phyloP scores from a whole-genome alignment of 2,329 filamentous ascomycete species.

The Fusarium nisikadoi region DNA sequence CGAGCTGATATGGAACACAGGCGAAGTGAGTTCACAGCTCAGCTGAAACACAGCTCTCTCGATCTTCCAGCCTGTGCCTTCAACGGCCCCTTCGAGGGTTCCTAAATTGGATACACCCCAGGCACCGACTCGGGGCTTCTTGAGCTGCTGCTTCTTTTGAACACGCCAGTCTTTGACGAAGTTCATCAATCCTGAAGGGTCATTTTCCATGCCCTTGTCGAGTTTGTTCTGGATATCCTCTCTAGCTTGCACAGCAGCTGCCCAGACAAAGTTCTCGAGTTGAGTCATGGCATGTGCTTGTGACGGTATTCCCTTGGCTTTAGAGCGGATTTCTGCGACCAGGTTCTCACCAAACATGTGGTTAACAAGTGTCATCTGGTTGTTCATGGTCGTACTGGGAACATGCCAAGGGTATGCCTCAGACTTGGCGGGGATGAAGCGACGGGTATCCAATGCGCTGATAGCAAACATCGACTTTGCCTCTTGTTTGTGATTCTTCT shows the following conservation, averaged over 20 bases:
- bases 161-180: conserved; percentile 42
- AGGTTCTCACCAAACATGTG: conserved; percentile 13
- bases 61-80: conserved; percentile 36
- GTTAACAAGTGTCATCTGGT: conserved; percentile 29
- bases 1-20: conserved; percentile 38
- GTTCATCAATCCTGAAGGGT: conserved; percentile 38
- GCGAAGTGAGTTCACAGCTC: conserved; percentile 34
- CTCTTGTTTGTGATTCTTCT: conserved; percentile 10
- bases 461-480: conserved; percentile 33
- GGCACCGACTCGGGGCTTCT: conserved; percentile 37
- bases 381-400: conserved; percentile 33
- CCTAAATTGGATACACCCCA: conserved; percentile 46
- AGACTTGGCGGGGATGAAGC: conserved; percentile 25
- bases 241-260: conserved; percentile 13
- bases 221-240: conserved; percentile 31
- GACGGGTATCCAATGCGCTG: conserved; percentile 30
- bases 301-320: conserved; percentile 6
- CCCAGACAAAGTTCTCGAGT: conserved; percentile 31
- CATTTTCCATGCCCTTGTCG: conserved; percentile 36
- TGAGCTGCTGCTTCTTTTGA: conserved; percentile 24
- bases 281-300: conserved; percentile 20
- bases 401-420: conserved; percentile 28
- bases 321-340: conserved; percentile 34
- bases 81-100: conserved; percentile 34
- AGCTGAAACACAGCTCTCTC: conserved; percentile 35